These are phyloP conservation scores for Didymosphaeria variabile DNA, from an alignment of 2,329 filamentous ascomycete species.

Conservation along the genomic window DNA sequence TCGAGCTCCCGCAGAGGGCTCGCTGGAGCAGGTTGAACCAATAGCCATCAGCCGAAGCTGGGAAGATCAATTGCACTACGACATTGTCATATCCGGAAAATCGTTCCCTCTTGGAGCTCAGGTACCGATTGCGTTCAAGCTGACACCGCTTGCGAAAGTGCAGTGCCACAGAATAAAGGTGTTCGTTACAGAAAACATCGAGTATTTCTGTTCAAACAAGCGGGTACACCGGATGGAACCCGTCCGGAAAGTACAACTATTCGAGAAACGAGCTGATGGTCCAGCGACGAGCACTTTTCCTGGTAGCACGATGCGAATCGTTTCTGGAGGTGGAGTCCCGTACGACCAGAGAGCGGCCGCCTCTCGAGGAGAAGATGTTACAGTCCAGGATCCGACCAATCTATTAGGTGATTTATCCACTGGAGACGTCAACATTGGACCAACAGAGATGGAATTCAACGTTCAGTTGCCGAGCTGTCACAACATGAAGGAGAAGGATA, in stretches of 20 bases:
- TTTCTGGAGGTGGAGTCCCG: conserved; percentile 82
- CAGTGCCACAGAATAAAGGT: conserved; percentile 94
- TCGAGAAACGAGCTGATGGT: conserved; percentile 87
- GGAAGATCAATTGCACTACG: conserved; percentile 95
- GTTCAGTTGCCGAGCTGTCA: conserved; percentile 91
- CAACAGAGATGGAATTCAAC: conserved; percentile 94
- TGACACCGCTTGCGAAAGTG: conserved; percentile 91
- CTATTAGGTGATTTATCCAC: conserved; percentile 78
- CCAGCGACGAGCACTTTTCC: conserved; percentile 76
- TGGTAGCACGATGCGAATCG: conserved; percentile 77
- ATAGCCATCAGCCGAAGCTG: conserved; percentile 93
- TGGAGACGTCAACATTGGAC: conserved; percentile 78
- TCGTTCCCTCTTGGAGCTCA: conserved; percentile 88
- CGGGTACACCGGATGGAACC: conserved; percentile 86
- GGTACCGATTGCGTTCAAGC: conserved; percentile 92
- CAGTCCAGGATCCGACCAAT: conserved; percentile 68
- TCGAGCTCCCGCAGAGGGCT: conserved; percentile 85
- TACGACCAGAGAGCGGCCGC: conserved; percentile 67
- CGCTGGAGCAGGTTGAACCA: conserved; percentile 88
- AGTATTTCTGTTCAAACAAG: conserved; percentile 89
- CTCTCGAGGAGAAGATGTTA: conserved; percentile 64
- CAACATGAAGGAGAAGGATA: conserved; percentile 78
- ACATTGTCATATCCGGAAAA: conserved; percentile 95
- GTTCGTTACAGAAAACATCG: conserved; percentile 86
- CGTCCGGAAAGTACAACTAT: conserved; percentile 82